Evolutionary conservation across 352 stramenopile species (phyloP).

Genomic region (Elongisporangium anandrum): DNA sequence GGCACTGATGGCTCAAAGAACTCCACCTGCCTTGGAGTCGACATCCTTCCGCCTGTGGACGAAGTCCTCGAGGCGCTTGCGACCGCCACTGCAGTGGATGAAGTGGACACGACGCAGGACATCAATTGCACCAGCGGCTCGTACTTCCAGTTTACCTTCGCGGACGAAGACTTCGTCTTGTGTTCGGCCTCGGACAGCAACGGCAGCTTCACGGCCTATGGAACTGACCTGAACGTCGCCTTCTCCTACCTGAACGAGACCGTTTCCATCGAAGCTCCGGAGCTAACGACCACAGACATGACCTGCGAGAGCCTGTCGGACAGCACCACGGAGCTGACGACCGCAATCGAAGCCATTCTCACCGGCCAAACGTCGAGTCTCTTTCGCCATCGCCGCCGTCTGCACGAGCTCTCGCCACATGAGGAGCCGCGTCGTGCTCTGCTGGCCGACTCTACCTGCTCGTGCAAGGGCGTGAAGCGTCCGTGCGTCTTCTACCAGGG

Average conservation of each 20-base stretch:
- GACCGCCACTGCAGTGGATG: conserved; percentile 20
- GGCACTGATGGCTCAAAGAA: neutral
- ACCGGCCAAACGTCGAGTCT: conserved; percentile 10
- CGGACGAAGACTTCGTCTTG: conserved; percentile 29
- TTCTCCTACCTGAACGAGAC: conserved; percentile 22
- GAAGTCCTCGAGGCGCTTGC: conserved; percentile 9
- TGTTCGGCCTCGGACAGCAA: conserved; percentile 18
- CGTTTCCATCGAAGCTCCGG: conserved; percentile 8
- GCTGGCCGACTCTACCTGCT: conserved; percentile 22
- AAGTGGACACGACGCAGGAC: conserved; percentile 6
- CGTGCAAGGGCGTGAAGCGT: conserved; percentile 26
- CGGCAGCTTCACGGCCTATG: conserved; percentile 29
- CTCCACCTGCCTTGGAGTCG: neutral
- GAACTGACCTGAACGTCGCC: conserved; percentile 30
- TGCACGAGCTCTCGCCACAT: conserved; percentile 7
- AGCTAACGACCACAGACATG: neutral
- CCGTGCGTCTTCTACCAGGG: conserved; percentile 50
- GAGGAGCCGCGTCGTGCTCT: conserved; percentile 5
- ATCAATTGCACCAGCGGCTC: conserved; percentile 10
- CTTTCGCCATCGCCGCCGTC: conserved; percentile 1
- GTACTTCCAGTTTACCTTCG: conserved; percentile 18
- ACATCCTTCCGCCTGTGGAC: conserved; percentile 9
- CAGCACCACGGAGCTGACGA: neutral
- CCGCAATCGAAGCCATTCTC: neutral
- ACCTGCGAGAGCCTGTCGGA: neutral